Evolutionary conservation across 1,139 yeast species (phyloP).

Genomic region (Pichia sp.): DNA sequence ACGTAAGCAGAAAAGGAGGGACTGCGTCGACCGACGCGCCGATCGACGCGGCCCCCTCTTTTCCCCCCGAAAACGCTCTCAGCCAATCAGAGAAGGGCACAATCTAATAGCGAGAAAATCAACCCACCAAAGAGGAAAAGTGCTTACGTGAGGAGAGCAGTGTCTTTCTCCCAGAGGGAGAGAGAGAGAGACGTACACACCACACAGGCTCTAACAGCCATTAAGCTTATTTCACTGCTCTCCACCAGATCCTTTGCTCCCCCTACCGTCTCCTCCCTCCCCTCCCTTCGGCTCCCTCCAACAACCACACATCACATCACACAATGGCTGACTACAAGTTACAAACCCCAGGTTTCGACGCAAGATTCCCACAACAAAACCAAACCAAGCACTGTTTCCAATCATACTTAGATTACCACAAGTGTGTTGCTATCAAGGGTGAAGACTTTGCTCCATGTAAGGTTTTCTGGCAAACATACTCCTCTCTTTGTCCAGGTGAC

Average conservation of each 20-base stretch:
- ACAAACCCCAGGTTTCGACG: constrained; percentile 85
- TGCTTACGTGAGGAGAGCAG: too few relatives aligned
- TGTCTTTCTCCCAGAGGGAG: too few relatives aligned
- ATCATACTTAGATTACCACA: constrained; percentile 96
- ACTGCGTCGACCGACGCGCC: neutral
- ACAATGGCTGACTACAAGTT: constrained; percentile 43
- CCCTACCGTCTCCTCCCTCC: neutral
- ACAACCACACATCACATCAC: neutral
- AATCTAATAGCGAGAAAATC: too few relatives aligned
- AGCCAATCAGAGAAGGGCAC: neutral
- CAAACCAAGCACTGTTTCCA: constrained; percentile 99
- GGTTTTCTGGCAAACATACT: constrained; percentile 89
- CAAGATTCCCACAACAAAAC: constrained; percentile 95
- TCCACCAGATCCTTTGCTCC: too few relatives aligned
- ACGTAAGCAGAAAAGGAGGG: neutral
- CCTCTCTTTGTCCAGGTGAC: constrained; percentile 86
- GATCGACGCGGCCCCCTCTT: neutral
- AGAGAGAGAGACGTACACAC: too few relatives aligned
- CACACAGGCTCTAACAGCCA: too few relatives aligned
- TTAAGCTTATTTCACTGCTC: too few relatives aligned
- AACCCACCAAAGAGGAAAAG: too few relatives aligned
- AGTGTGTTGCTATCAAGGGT: constrained; percentile 95
- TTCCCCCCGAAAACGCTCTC: too few relatives aligned
- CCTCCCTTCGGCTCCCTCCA: neutral
- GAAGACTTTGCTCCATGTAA: constrained; percentile 98